Percentiles rank a stretch among this genome's conserved stretches.
Evolutionary conservation across 2,329 filamentous ascomycete species (phyloP).

Genomic region (Fusarium praegraminearum): DNA sequence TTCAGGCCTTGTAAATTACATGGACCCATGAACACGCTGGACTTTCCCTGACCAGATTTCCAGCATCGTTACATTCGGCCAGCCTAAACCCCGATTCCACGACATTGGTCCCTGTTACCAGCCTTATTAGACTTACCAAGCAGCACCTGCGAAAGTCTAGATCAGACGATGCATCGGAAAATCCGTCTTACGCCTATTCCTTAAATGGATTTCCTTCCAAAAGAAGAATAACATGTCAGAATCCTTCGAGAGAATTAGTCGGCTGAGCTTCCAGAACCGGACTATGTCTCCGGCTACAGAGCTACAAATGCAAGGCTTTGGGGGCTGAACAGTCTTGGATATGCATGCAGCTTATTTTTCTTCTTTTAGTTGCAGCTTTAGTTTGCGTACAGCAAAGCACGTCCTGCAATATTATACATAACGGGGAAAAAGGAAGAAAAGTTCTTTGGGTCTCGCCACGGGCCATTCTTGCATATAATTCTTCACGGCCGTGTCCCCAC

Average conservation of each 20-base stretch:
- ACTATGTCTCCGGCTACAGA: background rate
- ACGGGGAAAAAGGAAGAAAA: background rate
- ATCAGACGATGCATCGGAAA: background rate
- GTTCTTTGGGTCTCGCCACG: background rate
- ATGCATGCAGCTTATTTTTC: constrained; percentile 16
- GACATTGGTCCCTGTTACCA: background rate
- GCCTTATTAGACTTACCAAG: constrained; percentile 1
- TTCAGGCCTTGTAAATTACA: background rate
- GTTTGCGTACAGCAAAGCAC: background rate
- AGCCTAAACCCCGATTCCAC: background rate
- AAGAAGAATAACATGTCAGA: background rate
- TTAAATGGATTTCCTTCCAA: too few species aligned
- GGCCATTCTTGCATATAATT: background rate
- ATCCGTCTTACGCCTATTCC: background rate
- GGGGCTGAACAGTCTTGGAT: background rate
- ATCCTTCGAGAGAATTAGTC: background rate
- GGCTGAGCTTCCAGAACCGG: background rate
- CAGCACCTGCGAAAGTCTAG: background rate
- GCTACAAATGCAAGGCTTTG: background rate
- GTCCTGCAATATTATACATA: background rate
- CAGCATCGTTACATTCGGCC: background rate
- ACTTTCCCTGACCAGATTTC: background rate
- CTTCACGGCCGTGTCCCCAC: background rate
- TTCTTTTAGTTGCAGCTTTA: constrained; percentile 8
- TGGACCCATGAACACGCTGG: background rate